Conservation (phyloP, 2,329 filamentous ascomycete species). For the Beauveria caledonica region DNA sequence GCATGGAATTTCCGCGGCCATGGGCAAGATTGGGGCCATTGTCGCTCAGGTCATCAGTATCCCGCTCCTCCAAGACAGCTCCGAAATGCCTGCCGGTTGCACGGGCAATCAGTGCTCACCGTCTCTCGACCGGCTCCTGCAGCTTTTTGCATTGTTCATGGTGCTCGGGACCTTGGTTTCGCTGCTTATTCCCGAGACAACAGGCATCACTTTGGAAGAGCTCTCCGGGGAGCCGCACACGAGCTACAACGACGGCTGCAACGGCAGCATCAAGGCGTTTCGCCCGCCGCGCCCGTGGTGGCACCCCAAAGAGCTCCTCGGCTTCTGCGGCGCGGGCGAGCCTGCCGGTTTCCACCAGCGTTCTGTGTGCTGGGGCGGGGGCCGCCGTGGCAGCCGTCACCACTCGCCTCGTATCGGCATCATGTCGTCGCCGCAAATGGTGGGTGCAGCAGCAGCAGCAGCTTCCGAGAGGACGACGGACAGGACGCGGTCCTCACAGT, state of each 20-base stretch:
- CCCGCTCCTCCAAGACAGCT: conserved; percentile 47
- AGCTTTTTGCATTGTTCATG: conserved; percentile 78
- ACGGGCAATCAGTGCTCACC: conserved; percentile 40
- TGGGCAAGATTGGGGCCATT: conserved; percentile 61
- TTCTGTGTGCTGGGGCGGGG: conserved; percentile 12
- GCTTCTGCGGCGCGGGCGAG: conserved; percentile 39
- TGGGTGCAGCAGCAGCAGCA: too few species aligned
- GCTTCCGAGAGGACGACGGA: not conserved
- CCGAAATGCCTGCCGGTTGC: conserved; percentile 34
- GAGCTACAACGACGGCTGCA: conserved; percentile 44
- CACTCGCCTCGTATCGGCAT: conserved; percentile 28
- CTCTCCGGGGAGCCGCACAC: conserved; percentile 59
- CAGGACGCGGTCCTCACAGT: not conserved
- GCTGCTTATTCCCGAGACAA: conserved; percentile 70
- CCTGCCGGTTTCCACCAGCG: conserved; percentile 42
- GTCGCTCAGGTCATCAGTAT: conserved; percentile 58
- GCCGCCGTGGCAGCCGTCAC: conserved; percentile 16
- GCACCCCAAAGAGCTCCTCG: conserved; percentile 38
- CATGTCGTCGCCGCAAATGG: conserved; percentile 31
- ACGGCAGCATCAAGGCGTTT: conserved; percentile 34
- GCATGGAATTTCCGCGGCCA: conserved; percentile 58
- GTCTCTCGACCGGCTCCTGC: conserved; percentile 65
- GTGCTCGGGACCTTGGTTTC: conserved; percentile 60
- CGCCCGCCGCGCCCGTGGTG: conserved; percentile 24
- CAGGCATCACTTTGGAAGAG: conserved; percentile 63